Conservation (phyloP, 169 alveolate species). For the Eimeria maxima region DNA sequence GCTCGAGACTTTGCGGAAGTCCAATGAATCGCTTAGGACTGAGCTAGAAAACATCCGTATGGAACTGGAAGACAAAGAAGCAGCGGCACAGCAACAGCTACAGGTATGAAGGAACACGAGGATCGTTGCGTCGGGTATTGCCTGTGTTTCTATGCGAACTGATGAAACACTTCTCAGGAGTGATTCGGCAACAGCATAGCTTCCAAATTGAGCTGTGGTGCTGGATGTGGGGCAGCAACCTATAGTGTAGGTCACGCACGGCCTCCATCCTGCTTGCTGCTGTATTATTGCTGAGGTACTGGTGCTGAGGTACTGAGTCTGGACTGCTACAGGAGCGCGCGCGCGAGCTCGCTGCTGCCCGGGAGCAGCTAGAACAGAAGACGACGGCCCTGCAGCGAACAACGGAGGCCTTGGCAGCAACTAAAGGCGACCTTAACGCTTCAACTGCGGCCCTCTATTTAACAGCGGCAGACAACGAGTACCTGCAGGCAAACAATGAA, state of each 20-base stretch:
- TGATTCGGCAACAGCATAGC: background rate
- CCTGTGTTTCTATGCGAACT: background rate
- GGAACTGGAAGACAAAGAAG: slow-evolving; percentile 56
- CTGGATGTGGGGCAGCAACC: background rate
- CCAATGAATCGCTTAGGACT: slow-evolving; percentile 19
- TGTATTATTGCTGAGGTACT: background rate
- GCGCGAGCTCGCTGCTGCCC: slow-evolving; percentile 53
- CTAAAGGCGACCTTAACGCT: slow-evolving; percentile 29
- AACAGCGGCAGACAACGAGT: slow-evolving; percentile 42
- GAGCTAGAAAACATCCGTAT: background rate
- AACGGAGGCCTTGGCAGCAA: slow-evolving; percentile 11
- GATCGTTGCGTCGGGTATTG: background rate
- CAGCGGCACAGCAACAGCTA: background rate
- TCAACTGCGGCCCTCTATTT: slow-evolving; percentile 26
- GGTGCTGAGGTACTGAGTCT: background rate
- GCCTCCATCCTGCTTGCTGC: background rate
- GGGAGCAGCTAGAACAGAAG: slow-evolving; percentile 22
- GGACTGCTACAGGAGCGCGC: slow-evolving; percentile 29
- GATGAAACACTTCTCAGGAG: background rate
- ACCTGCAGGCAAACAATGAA: slow-evolving; percentile 8
- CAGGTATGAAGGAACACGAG: background rate
- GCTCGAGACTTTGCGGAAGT: slow-evolving; percentile 35
- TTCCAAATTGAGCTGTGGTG: background rate
- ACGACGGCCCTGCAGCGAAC: slow-evolving; percentile 62
- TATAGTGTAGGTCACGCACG: background rate